Conservation (phyloP, 768 basidiomycete genomes). For the Leccinum longicurvipes region DNA sequence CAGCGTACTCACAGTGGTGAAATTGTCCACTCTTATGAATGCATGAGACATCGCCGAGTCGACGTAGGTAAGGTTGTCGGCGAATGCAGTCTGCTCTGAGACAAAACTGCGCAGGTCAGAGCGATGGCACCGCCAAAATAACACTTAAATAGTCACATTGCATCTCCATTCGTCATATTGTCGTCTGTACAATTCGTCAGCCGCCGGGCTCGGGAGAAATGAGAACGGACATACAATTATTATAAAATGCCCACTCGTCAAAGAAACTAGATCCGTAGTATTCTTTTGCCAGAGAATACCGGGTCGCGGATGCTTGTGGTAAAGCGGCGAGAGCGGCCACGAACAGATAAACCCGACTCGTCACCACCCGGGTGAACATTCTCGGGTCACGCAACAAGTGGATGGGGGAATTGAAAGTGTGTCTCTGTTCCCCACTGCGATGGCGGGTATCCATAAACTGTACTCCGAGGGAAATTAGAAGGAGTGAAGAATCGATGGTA, state of each 20-base stretch:
- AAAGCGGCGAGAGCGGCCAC: conserved; percentile 5
- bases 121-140: not conserved
- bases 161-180: conserved; percentile 68
- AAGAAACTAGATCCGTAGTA: conserved; percentile 65
- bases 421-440: not conserved
- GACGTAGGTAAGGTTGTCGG: conserved; percentile 56
- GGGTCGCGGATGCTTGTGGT: conserved; percentile 23
- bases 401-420: not conserved
- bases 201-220: not conserved
- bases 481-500: not conserved
- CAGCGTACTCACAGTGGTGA: conserved; percentile 40
- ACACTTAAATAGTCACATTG: conserved; percentile 34
- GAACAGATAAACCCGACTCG: conserved; percentile 5
- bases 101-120: conserved; percentile 41
- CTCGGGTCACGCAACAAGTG: not conserved
- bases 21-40: conserved; percentile 76
- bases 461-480: not conserved
- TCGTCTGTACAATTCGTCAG: conserved; percentile 42
- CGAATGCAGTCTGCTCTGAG: conserved; percentile 39
- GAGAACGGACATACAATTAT: conserved; percentile 42
- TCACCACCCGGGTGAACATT: conserved; percentile 7
- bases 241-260: conserved; percentile 64
- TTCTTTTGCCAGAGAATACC: conserved; percentile 52
- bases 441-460: conserved; percentile 5
- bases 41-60: conserved; percentile 67